phyloP scores from a whole-genome alignment of 352 stramenopile species.

The Aphanomyces invadans region DNA sequence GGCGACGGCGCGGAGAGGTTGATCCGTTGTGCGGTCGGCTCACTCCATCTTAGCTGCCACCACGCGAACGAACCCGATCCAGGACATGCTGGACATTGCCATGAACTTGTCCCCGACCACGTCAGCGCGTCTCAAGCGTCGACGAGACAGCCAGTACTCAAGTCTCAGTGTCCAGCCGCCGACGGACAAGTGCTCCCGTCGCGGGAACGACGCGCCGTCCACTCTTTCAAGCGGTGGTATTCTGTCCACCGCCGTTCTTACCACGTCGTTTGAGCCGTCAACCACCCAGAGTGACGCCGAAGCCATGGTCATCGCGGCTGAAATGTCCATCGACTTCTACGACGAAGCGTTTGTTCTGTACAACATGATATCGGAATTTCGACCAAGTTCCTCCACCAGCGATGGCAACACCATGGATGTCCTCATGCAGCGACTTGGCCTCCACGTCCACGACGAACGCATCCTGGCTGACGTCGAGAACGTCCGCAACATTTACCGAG shows the following conservation, averaged over 20 bases:
- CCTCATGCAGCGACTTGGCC: constrained; percentile 38
- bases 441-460: constrained; percentile 20
- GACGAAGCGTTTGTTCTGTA: constrained; percentile 56
- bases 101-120: background rate
- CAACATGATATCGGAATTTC: constrained; percentile 61
- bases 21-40: background rate
- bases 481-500: constrained; percentile 49
- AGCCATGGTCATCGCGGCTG: constrained; percentile 36
- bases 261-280: constrained; percentile 35
- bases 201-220: background rate
- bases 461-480: constrained; percentile 29
- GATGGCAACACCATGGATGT: constrained; percentile 46
- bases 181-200: background rate
- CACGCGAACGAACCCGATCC: no score
- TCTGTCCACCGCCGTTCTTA: constrained; percentile 8
- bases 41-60: background rate
- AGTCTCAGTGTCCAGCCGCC: background rate
- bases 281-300: constrained; percentile 37
- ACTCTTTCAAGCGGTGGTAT: background rate
- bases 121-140: background rate
- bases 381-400: constrained; percentile 34
- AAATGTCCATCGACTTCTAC: constrained; percentile 58
- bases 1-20: no score
- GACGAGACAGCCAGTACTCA: background rate
- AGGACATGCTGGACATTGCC: background rate